phyloP scores from a whole-genome alignment of 2,329 filamentous ascomycete species.

The Colletotrichum navitas region DNA sequence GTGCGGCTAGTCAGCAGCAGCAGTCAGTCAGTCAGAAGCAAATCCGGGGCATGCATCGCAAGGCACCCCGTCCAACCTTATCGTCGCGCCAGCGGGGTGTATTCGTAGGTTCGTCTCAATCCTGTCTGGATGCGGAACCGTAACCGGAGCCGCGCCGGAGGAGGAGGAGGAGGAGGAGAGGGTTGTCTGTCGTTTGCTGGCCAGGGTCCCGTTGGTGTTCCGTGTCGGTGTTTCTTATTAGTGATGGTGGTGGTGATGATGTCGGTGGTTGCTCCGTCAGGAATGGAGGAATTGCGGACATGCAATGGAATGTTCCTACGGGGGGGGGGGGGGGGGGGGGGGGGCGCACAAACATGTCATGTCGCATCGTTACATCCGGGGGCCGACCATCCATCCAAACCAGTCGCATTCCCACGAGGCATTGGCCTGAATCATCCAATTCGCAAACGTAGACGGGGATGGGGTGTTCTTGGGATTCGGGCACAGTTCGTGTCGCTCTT shows the following conservation, averaged over 20 bases:
- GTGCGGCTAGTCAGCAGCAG: constrained; percentile 24
- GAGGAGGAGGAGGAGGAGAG: not conserved
- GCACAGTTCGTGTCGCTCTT: not conserved
- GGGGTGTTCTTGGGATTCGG: not conserved
- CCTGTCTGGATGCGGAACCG: constrained; percentile 6
- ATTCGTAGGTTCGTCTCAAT: constrained; percentile 30
- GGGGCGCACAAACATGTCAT: constrained; percentile 6
- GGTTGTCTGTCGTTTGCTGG: constrained; percentile 1
- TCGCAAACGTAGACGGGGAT: constrained; percentile 14
- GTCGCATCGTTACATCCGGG: constrained; percentile 35
- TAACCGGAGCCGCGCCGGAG: not conserved
- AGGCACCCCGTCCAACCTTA: constrained; percentile 5
- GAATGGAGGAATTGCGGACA: constrained; percentile 38
- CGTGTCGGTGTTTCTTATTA: not conserved
- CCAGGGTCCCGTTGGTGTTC: not conserved
- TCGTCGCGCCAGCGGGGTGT: constrained; percentile 11
- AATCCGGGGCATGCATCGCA: not conserved
- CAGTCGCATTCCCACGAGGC: constrained; percentile 33
- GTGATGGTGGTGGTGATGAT: constrained; percentile 18
- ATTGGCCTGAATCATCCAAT: constrained; percentile 36
- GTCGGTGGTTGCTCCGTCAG: constrained; percentile 29
- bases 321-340: not conserved
- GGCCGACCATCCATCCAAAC: constrained; percentile 28
- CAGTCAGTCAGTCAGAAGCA: not conserved
- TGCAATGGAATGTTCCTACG: constrained; percentile 28